Base-by-base conservation (phyloP, 768 basidiomycete species). In the Phaeotremella fagi region DNA sequence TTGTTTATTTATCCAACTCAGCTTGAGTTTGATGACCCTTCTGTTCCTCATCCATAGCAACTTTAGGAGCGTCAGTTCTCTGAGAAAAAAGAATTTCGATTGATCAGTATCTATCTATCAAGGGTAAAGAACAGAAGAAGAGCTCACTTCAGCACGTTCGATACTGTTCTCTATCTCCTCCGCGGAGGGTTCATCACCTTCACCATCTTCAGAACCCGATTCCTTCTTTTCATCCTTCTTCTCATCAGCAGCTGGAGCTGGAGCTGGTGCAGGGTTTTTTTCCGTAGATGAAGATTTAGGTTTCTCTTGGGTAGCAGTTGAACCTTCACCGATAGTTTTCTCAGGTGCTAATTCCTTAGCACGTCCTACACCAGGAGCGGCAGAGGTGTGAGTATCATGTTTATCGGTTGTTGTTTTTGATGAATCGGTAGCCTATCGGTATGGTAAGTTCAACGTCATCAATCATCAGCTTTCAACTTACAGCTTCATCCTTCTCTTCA, bases 1-100 rank as follows among this genome's bases (percentile, higher is more conserved):
- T 33, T 16, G 38, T 20, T 22, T 41, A 41, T 20, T 41, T 41
- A 18, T 41, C 38, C 38, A 41, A 41, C 6, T 11, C 12, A 9
- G 38, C 38, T 20, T 41, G 38, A 20, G 38, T 41, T 6, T 41
- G 9, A 22, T 50, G n/a, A 16, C 29, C 42, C 28, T 51, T 51
- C 20, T 12, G 45, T 28, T 54, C 57, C n/a, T 35, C 36, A 26
- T 33, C 47, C 57, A 48, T 49, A 25, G 57, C 57, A 20, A 45
- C 52, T 31, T 33, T 20, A 14, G 57, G 52, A 28, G 36, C 57
- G 31, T 54, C 43, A 46, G 52, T 24, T 35, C 43, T 50, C 57
- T 59, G 24, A 33, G 16, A 33, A 7, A 33, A 7, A 33, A 7
- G 31, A 33, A n/a, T n/a, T n/a, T n/a, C n/a, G n/a, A n/a, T n/a